Percentiles rank a stretch among this genome's conserved stretches.
Conservation (phyloP, 306 rosid species). For the Prunus kanzakura region DNA sequence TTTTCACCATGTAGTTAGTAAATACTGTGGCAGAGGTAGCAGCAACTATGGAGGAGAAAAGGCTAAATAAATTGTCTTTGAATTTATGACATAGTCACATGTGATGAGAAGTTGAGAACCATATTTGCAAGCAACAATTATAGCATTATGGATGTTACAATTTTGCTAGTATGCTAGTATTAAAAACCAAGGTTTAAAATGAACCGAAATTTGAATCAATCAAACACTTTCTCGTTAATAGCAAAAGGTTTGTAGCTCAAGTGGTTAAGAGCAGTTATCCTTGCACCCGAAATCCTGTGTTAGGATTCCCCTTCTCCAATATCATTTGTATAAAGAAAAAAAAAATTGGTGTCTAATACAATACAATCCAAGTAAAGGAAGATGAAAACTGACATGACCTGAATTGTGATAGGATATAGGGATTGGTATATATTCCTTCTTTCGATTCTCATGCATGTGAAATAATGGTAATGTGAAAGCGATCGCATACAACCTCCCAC, state of each 20-base stretch:
- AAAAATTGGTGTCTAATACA: background rate
- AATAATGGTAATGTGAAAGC: conserved; percentile 26
- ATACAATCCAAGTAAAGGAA: background rate
- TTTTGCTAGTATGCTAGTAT: too few relatives aligned
- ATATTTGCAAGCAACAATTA: background rate
- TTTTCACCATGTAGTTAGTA: conserved; percentile 10
- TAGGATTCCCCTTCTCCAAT: background rate
- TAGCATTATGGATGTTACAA: background rate
- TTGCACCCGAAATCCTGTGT: too few relatives aligned
- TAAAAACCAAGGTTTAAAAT: too few relatives aligned
- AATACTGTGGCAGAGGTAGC: background rate
- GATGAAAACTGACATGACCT: background rate
- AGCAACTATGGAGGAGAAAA: background rate
- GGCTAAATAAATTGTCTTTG: background rate
- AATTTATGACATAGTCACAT: background rate
- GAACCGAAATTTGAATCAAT: too few relatives aligned
- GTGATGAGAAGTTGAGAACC: background rate
- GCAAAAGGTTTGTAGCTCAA: too few relatives aligned
- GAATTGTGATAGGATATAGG: background rate
- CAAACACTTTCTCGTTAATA: too few relatives aligned
- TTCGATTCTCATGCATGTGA: conserved; percentile 38
- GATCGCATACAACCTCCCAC: conserved; percentile 35
- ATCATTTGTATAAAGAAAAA: background rate
- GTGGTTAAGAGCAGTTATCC: too few relatives aligned
- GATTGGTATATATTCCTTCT: background rate